Evolutionary conservation across 140 eudicot species (phyloP).

Genomic region (Senecio squalidus): DNA sequence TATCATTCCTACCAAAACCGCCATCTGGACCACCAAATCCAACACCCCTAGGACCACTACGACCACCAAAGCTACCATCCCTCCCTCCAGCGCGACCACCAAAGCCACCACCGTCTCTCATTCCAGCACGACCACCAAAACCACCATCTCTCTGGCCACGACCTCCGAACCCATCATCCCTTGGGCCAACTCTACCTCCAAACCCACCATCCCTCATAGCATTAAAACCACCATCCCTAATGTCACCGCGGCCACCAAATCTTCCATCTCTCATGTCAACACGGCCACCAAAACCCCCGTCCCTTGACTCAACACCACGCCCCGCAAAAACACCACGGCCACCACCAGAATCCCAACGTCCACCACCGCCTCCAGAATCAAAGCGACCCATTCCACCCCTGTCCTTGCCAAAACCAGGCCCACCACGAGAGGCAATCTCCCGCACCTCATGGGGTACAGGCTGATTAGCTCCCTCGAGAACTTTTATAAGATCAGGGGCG

Average conservation of each 20-base stretch:
- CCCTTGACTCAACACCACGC: conserved; percentile 58
- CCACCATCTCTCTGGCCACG: conserved; percentile 41
- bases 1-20: conserved; percentile 56
- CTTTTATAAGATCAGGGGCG: conserved; percentile 72
- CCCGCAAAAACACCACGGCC: conserved; percentile 65
- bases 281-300: conserved; percentile 58
- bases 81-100: conserved; percentile 22
- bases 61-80: conserved; percentile 25
- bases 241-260: conserved; percentile 61
- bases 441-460: conserved; percentile 69
- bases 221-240: conserved; percentile 51
- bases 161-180: conserved; percentile 60
- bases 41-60: conserved; percentile 32
- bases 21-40: conserved; percentile 58
- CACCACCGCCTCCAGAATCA: conserved; percentile 48
- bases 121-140: conserved; percentile 60
- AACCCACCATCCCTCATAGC: conserved; percentile 53
- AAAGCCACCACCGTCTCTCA: conserved; percentile 18
- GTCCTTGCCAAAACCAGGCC: conserved; percentile 59
- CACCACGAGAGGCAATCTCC: conserved; percentile 82
- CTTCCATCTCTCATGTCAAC: conserved; percentile 56
- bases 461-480: conserved; percentile 94
- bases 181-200: conserved; percentile 47
- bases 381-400: conserved; percentile 53
- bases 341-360: conserved; percentile 80